Evolutionary conservation across 78 protist species (phyloP).

Genomic region (Protostelium mycophagum): DNA sequence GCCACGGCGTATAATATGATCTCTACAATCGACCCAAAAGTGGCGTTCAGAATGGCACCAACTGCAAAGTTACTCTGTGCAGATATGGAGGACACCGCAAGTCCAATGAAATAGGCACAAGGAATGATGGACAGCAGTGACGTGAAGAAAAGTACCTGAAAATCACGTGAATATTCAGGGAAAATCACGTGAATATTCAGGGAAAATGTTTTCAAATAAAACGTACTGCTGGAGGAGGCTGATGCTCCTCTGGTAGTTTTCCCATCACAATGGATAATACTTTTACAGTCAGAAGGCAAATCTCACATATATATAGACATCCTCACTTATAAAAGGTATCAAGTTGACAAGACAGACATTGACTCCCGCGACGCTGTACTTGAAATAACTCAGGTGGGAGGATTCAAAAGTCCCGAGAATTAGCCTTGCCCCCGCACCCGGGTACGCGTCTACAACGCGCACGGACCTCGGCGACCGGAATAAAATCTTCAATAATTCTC

Average conservation of each 20-base stretch:
- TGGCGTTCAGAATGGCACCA: slow-evolving; percentile 82
- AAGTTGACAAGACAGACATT: slow-evolving; percentile 36
- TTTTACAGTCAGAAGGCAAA: slow-evolving; percentile 16
- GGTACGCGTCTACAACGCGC: background rate
- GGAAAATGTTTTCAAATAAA: slow-evolving; percentile 8
- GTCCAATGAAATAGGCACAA: slow-evolving; percentile 69
- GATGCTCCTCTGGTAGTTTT: slow-evolving; percentile 4
- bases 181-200: background rate
- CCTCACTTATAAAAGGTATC: slow-evolving; percentile 35
- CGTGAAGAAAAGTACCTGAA: background rate
- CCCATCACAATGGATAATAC: background rate
- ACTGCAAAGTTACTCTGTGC: slow-evolving; percentile 77
- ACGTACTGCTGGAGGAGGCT: slow-evolving; percentile 2
- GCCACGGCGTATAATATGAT: slow-evolving; percentile 60
- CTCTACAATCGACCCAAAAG: slow-evolving; percentile 79
- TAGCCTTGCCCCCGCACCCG: background rate
- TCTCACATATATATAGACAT: slow-evolving; percentile 17
- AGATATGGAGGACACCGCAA: slow-evolving; percentile 62
- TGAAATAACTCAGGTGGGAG: background rate
- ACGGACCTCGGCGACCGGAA: background rate
- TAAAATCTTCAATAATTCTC: background rate
- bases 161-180: background rate
- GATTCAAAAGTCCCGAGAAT: background rate
- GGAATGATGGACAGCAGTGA: slow-evolving; percentile 72
- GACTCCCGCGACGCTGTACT: slow-evolving; percentile 38